These are phyloP conservation scores for Cryptosporidium canis DNA, from an alignment of 169 alveolate species.

Conservation along the genomic window DNA sequence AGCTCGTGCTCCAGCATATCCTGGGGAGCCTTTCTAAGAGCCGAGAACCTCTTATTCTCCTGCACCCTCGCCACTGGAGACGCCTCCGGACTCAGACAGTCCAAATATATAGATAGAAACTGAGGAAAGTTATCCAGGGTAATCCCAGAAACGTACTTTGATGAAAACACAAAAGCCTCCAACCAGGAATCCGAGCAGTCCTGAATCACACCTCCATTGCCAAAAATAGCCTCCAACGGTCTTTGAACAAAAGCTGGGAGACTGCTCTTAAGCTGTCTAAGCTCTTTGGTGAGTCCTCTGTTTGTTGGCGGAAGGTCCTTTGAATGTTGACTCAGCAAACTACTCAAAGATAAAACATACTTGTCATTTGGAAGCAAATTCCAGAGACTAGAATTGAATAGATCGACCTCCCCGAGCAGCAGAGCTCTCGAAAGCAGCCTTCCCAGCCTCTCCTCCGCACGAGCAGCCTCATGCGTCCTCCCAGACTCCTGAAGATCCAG, in stretches of 20 bases:
- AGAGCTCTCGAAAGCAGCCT: conserved; percentile 19
- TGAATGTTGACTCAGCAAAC: conserved; percentile 10
- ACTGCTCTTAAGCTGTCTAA: neutral
- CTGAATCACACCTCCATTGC: conserved; percentile 56
- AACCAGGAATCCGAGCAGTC: conserved; percentile 47
- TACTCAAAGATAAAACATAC: neutral
- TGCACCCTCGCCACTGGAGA: neutral
- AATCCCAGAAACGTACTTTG: conserved; percentile 44
- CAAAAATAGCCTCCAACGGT: conserved; percentile 15
- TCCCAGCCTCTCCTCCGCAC: conserved; percentile 12
- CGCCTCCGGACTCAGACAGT: neutral
- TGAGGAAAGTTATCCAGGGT: conserved; percentile 31
- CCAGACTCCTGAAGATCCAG: conserved; percentile 30
- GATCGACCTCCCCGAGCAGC: conserved; percentile 27
- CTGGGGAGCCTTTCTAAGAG: neutral
- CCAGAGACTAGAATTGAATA: conserved; percentile 41
- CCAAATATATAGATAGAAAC: conserved; percentile 37
- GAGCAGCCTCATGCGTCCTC: neutral
- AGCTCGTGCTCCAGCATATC: conserved; percentile 42
- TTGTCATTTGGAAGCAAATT: conserved; percentile 38
- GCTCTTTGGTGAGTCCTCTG: neutral
- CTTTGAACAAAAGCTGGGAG: conserved; percentile 42
- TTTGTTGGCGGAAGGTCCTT: neutral
- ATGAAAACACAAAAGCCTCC: conserved; percentile 66
- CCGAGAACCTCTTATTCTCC: neutral